A percentile compares a stretch with the other conserved stretches of the same genome.
phyloP scores from a whole-genome alignment of 1,139 yeast species.

The Dujonia santamariae region DNA sequence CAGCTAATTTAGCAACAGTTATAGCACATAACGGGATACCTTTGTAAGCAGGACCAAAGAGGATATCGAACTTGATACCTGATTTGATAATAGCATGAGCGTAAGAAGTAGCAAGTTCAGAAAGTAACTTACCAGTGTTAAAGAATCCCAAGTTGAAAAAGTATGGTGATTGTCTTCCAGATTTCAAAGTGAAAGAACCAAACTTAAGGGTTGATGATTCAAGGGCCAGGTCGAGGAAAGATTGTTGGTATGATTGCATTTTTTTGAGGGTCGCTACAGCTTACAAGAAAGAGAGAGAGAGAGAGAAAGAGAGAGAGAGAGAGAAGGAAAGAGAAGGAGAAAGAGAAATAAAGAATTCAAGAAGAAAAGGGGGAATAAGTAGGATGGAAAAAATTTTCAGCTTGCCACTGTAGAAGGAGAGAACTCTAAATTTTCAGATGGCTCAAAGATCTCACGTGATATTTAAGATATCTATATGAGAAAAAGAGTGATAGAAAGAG shows the following conservation, averaged over 20 bases:
- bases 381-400: constrained; percentile 2
- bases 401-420: too few relatives aligned
- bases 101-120: constrained; percentile 80
- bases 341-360: constrained; percentile 3
- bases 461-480: too few relatives aligned
- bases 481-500: neutral
- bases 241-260: constrained; percentile 49
- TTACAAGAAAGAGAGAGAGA: constrained; percentile 1
- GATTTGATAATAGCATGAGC: constrained; percentile 83
- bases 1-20: constrained; percentile 88
- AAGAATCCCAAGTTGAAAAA: constrained; percentile 92
- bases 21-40: constrained; percentile 96
- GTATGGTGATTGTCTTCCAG: constrained; percentile 94
- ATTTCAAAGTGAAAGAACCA: constrained; percentile 84
- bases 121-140: constrained; percentile 74
- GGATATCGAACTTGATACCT: constrained; percentile 79
- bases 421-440: too few relatives aligned
- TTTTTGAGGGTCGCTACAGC: neutral
- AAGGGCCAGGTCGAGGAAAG: constrained; percentile 77
- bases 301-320: constrained; percentile 2
- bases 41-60: constrained; percentile 97
- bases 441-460: too few relatives aligned
- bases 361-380: neutral
- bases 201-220: constrained; percentile 80
- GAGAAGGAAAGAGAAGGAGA: constrained; percentile 5